phyloP scores from a whole-genome alignment of 2,329 filamentous ascomycete genomes.

The Aspergillus spinulosporus region DNA sequence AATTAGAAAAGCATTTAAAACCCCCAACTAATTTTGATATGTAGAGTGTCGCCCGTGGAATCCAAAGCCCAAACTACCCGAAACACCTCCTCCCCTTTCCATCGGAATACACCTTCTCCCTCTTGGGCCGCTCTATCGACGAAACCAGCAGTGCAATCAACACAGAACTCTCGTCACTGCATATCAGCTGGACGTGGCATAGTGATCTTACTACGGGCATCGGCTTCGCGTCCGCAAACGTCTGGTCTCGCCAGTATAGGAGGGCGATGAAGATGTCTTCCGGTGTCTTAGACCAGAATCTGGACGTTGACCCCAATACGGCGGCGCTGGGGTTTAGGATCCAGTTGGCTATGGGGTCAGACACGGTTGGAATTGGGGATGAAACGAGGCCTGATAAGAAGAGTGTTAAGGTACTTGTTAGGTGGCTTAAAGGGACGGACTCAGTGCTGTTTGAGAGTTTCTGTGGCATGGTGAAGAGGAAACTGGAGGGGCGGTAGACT shows the following conservation, averaged over 20 bases:
- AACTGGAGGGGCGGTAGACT: constrained; percentile 33
- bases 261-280: constrained; percentile 49
- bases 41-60: constrained; percentile 38
- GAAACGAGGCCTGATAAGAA: constrained; percentile 23
- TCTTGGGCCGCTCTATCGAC: constrained; percentile 31
- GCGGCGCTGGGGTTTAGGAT: constrained; percentile 62
- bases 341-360: constrained; percentile 42
- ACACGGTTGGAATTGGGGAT: not conserved
- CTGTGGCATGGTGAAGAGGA: constrained; percentile 71
- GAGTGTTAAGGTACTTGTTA: constrained; percentile 53
- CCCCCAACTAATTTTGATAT: not conserved
- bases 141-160: constrained; percentile 43
- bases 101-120: constrained; percentile 50
- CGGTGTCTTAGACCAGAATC: constrained; percentile 27
- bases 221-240: constrained; percentile 65
- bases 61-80: constrained; percentile 47
- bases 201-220: constrained; percentile 54
- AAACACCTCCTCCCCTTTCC: constrained; percentile 56
- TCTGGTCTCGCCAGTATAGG: constrained; percentile 75
- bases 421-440: constrained; percentile 77
- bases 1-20: not conserved
- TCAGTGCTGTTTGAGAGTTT: constrained; percentile 81
- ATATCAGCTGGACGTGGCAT: constrained; percentile 68
- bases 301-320: constrained; percentile 36
- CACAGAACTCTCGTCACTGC: constrained; percentile 55